phyloP scores from a whole-genome alignment of 345 rosid species.

The Ceriops decandra region DNA sequence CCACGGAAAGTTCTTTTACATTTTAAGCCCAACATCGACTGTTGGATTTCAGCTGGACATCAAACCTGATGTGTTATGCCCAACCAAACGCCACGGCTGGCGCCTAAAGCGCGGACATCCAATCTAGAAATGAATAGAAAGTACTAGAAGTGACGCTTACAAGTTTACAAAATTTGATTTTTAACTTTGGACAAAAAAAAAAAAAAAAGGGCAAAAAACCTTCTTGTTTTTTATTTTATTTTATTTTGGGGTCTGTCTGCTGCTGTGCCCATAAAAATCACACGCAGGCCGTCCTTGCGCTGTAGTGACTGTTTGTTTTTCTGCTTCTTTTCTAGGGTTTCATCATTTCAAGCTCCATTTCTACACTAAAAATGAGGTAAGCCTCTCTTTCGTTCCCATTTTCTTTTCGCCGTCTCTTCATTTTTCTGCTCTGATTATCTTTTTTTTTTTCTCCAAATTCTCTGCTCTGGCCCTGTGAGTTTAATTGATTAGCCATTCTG shows the following conservation, averaged over 20 bases:
- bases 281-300: too few species aligned
- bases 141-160: background rate
- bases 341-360: conserved; percentile 14
- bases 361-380: conserved; percentile 34
- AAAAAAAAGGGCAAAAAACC: background rate
- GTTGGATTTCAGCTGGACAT: too few species aligned
- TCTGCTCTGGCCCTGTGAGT: background rate
- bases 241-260: background rate
- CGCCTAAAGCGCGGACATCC: too few species aligned
- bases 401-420: background rate
- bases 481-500: conserved; percentile 4
- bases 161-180: too few species aligned
- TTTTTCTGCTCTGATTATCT: too few species aligned
- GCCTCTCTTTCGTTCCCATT: background rate
- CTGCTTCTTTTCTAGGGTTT: conserved; percentile 36
- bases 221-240: background rate
- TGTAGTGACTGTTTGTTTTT: too few species aligned
- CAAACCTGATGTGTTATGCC: too few species aligned
- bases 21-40: too few species aligned
- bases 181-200: too few species aligned
- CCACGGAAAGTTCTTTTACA: too few species aligned
- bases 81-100: too few species aligned
- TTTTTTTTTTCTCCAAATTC: conserved; percentile 2
- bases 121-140: too few species aligned
- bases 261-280: background rate